Evolutionary conservation across 257 asterid species (phyloP), one percentile per base, ranked within the genome.

Genomic region (Linaria vulgaris): DNA sequence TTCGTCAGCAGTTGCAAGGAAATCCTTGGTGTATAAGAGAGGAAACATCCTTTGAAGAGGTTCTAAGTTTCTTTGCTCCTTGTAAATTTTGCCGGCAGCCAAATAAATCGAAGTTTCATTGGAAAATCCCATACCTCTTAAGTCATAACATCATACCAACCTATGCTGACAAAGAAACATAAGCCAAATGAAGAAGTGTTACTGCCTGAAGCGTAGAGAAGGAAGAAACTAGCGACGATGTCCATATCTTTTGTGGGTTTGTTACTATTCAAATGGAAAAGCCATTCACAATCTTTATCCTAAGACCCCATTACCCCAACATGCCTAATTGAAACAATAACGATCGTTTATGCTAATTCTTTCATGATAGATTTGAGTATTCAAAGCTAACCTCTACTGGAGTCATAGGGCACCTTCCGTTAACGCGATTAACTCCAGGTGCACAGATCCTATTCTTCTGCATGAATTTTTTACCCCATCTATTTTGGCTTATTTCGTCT

Each of bases 131-230:
- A 90, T 90, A 71, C 96, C 97, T 80, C 95, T 82, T 53, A n/a
- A n/a, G n/a, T n/a, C n/a, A n/a, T n/a, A 90, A 81, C 97, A 87
- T 85, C 95, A 90, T 80, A 25, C 97, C 97, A 65, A 87, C 96
- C 97, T 90, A 83, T 90, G 88, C 91, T 90, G 91, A 81, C 90
- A 78, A 77, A 79, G 74, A 85, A 85, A 74, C 72, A 69, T 69
- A 72, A 22, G 48, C 69, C 63, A 39, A 74, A 66, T 67, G 38
- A 63, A 70, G 66, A 66, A 76, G 61, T 67, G 66, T 79, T 70
- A 75, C 68, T 69, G 54, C 64, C 59, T 56, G 70, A 52, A 66
- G 56, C 66, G 44, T 58, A 59, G 47, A 30, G 38, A n/a, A 56
- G 1, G 3, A 31, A 56, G 3, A 56, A 56, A 23, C 61, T 17